Base-by-base conservation (phyloP, 305 asterid genomes). In the Ruellia speciosa region DNA sequence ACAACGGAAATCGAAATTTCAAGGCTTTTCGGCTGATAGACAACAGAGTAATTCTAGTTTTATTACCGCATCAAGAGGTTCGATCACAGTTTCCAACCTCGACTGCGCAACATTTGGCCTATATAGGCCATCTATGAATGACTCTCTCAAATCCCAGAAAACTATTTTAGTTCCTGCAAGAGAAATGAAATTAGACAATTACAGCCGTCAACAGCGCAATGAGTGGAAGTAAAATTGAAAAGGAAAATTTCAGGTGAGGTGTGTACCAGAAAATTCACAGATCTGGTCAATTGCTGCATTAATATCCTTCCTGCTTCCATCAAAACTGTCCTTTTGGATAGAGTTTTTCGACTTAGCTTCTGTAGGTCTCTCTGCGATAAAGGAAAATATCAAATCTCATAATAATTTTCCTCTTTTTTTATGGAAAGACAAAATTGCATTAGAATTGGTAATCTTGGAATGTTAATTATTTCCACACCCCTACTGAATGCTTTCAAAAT, bases 71-170 rank as follows among this genome's bases (percentile, higher is more conserved):
- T 93, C 97, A 63, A 93, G 95, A 70, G 90, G 84, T 11, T 88
- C 96, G 64, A 88, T 80, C 78, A 88, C 68, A 70, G 75, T 51
- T 70, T 93, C 99, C 79, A 93, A 67, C 75, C 99, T 77, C 54
- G 82, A 81, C 71, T 84, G 87, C 37, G 89, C 63, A 55, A 78
- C 99, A 72, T 76, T 86, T 64, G 97, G 95, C 75, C 71, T 86
- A 58, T 93, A 88, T 15, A 93, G 94, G 66, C 86, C 82, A 47
- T 88, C 96, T 47, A 88, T 84, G 73, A 93, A 86, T 14, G 81
- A 72, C 72, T 82, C 99, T 68, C 99, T 81, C 78, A 93, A 72
- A 74, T 93, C 99, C 95, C 96, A 88, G 72, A 88, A 93, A 34
- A 92, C 78, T 49, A 83, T 78, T 81, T 93, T 93, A 35, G 86